Base-by-base conservation (phyloP, 1,139 yeast genomes). In the Saccharomycopsis crataegensis region DNA sequence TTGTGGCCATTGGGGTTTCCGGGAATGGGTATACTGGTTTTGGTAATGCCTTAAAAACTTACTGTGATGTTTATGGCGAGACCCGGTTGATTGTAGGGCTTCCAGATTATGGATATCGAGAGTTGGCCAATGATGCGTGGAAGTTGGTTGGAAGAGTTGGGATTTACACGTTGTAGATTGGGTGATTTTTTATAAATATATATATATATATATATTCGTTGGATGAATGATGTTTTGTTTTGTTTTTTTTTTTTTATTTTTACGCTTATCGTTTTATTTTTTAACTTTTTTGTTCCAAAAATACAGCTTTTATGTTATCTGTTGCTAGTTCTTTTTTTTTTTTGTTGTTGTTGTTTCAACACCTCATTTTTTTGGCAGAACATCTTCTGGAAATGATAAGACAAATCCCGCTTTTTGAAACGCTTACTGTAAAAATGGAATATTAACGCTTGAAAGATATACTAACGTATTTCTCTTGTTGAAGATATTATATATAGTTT, bases 81-180 rank as follows among this genome's bases (percentile, higher is more conserved):
- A 16, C 31, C 8, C 46, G 43, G 32, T 65, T 22, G 67, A 65
- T 6, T 70, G 69, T 38, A 83, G 80, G 83, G 1, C 70, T 74
- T 65, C 81, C 83, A 1, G 66, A 68, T 43, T 74, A 64, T 58
- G 76, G 77, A 8, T 62, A 64, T 37, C 64, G 65, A 9, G 66
- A 63, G 43, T 50, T 61, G 40, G 50, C 53, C 8, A 53, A 60
- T 17, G 62, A 61, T 45, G 45, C 36, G 1, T 40, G 36, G 28
- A 61, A 62, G 34, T 56, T 62, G 41, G 59, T 59, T 3, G 70
- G 70, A 28, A 59, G 61, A 12, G 61, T 65, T 9, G 63, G 61
- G 0, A 49, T 41, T 7, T 49, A 49, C 34, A 47, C 33, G 8
- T 9, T 48, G 17, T 48, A 33, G 38, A 16, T 42, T 42, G 5